Percentiles rank a stretch among this genome's conserved stretches.
phyloP scores from a whole-genome alignment of 176 grass and related monocot genomes.

The Lolium multiflorum region DNA sequence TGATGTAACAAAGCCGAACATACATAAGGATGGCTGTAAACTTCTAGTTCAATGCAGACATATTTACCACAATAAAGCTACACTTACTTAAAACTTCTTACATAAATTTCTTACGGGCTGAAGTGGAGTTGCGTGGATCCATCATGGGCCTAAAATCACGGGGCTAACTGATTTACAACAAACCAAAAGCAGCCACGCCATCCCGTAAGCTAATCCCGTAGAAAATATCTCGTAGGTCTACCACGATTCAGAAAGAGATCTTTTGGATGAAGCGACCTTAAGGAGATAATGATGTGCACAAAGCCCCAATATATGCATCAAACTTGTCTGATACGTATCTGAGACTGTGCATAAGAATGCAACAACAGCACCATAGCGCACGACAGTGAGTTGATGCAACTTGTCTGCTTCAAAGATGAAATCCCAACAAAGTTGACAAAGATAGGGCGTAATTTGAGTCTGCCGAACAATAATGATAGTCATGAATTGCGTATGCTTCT shows the following conservation, averaged over 20 bases:
- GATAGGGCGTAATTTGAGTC: not conserved
- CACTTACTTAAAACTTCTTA: too few species aligned
- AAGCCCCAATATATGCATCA: not conserved
- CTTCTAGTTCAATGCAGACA: too few species aligned
- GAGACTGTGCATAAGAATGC: not conserved
- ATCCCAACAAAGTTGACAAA: constrained; percentile 8
- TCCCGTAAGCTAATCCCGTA: too few species aligned
- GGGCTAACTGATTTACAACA: too few species aligned
- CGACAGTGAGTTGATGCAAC: not conserved
- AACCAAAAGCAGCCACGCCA: too few species aligned
- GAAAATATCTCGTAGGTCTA: not conserved
- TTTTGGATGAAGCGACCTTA: not conserved
- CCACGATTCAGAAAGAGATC: not conserved
- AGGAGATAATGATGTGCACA: not conserved
- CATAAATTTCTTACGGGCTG: too few species aligned
- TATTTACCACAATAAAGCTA: too few species aligned
- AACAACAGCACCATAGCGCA: not conserved
- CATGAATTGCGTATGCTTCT: not conserved
- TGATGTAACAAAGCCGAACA: too few species aligned
- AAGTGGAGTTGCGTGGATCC: too few species aligned
- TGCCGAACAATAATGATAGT: not conserved
- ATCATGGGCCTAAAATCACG: too few species aligned
- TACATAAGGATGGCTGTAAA: too few species aligned
- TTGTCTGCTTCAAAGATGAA: not conserved
- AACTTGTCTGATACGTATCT: not conserved